Base-by-base conservation (phyloP, 2,329 filamentous ascomycete genomes). In the Colletotrichum gigasporum region DNA sequence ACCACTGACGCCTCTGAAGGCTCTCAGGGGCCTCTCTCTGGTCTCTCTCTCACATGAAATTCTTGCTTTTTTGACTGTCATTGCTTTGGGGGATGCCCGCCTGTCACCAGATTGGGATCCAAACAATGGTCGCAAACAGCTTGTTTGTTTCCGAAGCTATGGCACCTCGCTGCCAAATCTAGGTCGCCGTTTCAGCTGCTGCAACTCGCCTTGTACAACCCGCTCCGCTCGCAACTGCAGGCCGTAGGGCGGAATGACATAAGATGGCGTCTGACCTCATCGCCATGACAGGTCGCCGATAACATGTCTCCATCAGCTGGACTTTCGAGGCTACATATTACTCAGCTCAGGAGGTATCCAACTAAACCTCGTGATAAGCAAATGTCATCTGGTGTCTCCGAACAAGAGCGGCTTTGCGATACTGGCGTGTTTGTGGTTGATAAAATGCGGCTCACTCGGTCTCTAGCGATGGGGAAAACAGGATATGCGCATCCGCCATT, bases 151-250 rank as follows among this genome's bases (percentile, higher is more conserved):
- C 59, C 59, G 34, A 30, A 26, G 32, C 42, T 42, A 42, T 14
- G 52, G 59, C 34, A 26, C 30, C 30, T 51, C 11, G n/a, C 28
- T 34, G 52, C 35, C 52, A 56, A 39, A 56, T 56, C 18, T 44
- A 35, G 35, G 52, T 54, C 24, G 26, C 30, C 14, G 42, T 62
- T 62, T 58, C 59, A 62, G 52, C 53, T 62, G 34, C 59, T 58
- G 59, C 59, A 58, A 28, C 26, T 47, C 34, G 42, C 44, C 42
- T 57, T 48, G 52, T 58, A 42, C 28, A 26, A 62, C 53, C 42
- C n/a, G 42, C n/a, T 39, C 54, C 18, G 10, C 28, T 35, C 16
- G 32, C 51, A 30, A 53, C 50, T 28, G 20, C 35, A 28, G 45
- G 7, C 26, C n/a, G 34, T 30, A 20, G 22, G 37, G 26, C 34